Base-by-base conservation (phyloP, 2,329 filamentous ascomycete genomes). In the Colletotrichum phormii region DNA sequence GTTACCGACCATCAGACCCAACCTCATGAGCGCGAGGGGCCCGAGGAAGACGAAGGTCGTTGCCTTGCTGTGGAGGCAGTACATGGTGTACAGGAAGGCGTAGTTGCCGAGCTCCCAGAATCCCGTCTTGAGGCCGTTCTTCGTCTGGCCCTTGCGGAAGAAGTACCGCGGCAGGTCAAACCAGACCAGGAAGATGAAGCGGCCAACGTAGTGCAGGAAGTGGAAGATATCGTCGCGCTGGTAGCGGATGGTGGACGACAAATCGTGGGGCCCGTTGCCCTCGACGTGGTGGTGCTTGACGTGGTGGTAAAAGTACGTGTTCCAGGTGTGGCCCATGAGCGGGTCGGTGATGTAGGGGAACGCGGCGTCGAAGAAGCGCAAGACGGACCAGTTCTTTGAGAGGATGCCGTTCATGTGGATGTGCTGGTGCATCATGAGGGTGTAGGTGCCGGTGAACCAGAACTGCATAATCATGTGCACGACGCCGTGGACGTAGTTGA, bases 251-350 rank as follows among this genome's bases (percentile, higher is more conserved):
- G 94, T 96, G 0, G 92, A 93, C 1, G 91, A 94, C 0, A 95
- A 86, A 78, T 96, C 94, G 59, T 92, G 88, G 0, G 93, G 93
- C 0, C 94, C 94, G 77, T 96, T 96, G 74, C 90, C 92, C 82
- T 95, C 94, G 67, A 95, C 91, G 76, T 96, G 94, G 79, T 96
- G 94, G 78, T 95, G 93, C 84, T 96, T 96, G 79, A 95, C 93
- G 78, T 96, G 94, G 79, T 96, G 94, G 79, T 95, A 95, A 80
- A 89, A 96, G 83, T 96, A 96, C 2, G 91, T 92, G 82, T 96
- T 94, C 93, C 93, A 95, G 0, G 93, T 95, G 78, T 96, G 94
- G 12, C 94, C 94, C 89, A 95, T 93, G 69, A 96, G 82, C 0
- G 93, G 93, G 76, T 95, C 92, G 12, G 90, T 84, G 53, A 95